A percentile compares a stretch with the other conserved stretches of the same genome.
Conservation (phyloP, 768 basidiomycete species). For the Cystobasidium onofrii region DNA sequence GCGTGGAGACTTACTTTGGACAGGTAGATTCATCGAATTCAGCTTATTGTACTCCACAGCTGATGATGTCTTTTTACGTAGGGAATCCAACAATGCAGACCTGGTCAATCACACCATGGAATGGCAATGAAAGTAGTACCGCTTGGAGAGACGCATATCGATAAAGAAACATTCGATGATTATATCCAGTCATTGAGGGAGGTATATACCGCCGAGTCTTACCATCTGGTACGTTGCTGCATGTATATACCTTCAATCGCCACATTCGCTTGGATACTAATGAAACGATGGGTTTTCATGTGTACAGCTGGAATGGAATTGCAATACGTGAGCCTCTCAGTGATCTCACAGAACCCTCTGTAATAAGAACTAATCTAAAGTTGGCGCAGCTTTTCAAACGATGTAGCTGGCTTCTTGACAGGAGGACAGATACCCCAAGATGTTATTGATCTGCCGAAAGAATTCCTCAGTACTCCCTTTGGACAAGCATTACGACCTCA, state of each 20-base stretch:
- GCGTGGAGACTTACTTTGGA: conserved; percentile 80
- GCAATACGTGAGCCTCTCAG: conserved; percentile 34
- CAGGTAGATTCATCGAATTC: neutral
- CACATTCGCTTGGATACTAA: conserved; percentile 18
- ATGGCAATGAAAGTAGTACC: conserved; percentile 13
- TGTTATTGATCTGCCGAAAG: conserved; percentile 34
- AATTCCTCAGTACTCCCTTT: conserved; percentile 34
- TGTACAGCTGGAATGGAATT: conserved; percentile 40
- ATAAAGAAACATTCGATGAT: conserved; percentile 64
- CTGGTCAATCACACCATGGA: conserved; percentile 63
- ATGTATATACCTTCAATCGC: no score
- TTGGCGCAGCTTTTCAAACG: conserved; percentile 29
- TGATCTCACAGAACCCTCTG: no score
- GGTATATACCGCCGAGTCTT: conserved; percentile 80
- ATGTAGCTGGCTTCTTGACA: conserved; percentile 39
- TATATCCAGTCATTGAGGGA: conserved; percentile 67
- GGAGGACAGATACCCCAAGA: conserved; percentile 36
- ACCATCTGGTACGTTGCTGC: conserved; percentile 49
- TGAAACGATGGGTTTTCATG: no score
- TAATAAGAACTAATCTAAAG: neutral
- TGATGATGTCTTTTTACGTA: conserved; percentile 46
- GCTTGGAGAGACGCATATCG: conserved; percentile 27
- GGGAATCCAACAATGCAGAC: conserved; percentile 63
- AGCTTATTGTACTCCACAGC: neutral
- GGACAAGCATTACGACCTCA: neutral